Conservation (phyloP, 257 asterid species). For the Plectranthus barbatus region DNA sequence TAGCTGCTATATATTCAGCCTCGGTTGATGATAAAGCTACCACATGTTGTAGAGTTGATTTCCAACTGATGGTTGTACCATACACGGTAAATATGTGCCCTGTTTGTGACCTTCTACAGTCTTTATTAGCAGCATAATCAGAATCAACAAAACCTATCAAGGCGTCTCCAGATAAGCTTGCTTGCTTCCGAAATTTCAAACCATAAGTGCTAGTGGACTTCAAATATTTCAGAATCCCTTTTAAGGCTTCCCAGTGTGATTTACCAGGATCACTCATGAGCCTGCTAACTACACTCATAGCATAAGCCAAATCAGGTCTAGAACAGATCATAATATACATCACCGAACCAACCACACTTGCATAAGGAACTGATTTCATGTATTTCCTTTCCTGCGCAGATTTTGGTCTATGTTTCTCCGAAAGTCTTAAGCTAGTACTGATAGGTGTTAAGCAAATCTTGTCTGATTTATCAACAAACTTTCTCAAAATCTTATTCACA, state of each 20-base stretch:
- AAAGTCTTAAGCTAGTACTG: not conserved
- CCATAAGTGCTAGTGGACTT: not conserved
- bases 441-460: too few relatives aligned
- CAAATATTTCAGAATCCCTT: not conserved
- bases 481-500: too few relatives aligned
- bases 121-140: not conserved
- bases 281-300: not conserved
- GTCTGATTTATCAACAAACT: too few relatives aligned
- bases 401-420: not conserved
- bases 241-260: not conserved
- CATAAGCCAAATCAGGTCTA: not conserved
- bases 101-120: not conserved
- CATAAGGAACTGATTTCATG: not conserved
- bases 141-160: not conserved
- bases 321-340: not conserved
- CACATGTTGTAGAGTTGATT: not conserved
- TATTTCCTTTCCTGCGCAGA: not conserved
- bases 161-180: not conserved
- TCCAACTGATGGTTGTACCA: not conserved
- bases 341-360: not conserved
- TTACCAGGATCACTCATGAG: not conserved
- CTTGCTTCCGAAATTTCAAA: not conserved
- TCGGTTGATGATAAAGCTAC: not conserved
- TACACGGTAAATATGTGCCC: not conserved
- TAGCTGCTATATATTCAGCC: not conserved